phyloP scores from a whole-genome alignment of 23 red algal species.

The Gracilaria caudata region DNA sequence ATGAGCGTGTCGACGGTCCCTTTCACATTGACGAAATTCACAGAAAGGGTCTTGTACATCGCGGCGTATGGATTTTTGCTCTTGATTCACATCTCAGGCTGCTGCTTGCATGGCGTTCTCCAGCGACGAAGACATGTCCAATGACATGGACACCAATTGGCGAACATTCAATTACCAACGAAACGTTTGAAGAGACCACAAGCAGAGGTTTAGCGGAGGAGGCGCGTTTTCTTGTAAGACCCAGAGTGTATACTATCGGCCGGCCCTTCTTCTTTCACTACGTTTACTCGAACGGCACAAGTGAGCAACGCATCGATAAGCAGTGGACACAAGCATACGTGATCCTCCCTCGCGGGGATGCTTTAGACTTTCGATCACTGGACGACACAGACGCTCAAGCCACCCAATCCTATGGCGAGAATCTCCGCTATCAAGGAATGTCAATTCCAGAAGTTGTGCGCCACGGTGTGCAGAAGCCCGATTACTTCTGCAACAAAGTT shows the following conservation, averaged over 20 bases:
- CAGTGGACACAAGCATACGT: constrained; percentile 73
- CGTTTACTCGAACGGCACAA: constrained; percentile 47
- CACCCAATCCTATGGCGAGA: constrained; percentile 22
- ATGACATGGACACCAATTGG: constrained; percentile 65
- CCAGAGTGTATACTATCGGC: constrained; percentile 41
- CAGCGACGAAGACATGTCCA: constrained; percentile 46
- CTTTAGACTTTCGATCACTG: constrained; percentile 58
- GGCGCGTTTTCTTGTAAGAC: constrained; percentile 45
- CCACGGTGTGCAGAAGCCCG: constrained; percentile 32
- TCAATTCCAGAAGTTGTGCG: constrained; percentile 52
- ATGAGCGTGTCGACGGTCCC: constrained; percentile 24
- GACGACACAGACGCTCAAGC: constrained; percentile 31
- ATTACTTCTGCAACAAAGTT: constrained; percentile 44
- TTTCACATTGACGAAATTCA: constrained; percentile 52
- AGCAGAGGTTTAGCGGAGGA: constrained; percentile 45
- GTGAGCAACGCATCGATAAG: constrained; percentile 48
- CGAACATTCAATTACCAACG: constrained; percentile 55
- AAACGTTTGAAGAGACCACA: constrained; percentile 56
- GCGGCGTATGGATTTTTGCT: constrained; percentile 54
- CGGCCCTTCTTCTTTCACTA: constrained; percentile 31
- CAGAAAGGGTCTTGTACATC: constrained; percentile 42
- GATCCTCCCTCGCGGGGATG: constrained; percentile 34
- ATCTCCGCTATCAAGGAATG: constrained; percentile 65
- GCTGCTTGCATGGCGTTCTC: constrained; percentile 60
- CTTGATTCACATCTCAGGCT: constrained; percentile 52